Base-by-base conservation (phyloP, 495 filamentous ascomycete genomes). In the Trichodelitschia bisporula region DNA sequence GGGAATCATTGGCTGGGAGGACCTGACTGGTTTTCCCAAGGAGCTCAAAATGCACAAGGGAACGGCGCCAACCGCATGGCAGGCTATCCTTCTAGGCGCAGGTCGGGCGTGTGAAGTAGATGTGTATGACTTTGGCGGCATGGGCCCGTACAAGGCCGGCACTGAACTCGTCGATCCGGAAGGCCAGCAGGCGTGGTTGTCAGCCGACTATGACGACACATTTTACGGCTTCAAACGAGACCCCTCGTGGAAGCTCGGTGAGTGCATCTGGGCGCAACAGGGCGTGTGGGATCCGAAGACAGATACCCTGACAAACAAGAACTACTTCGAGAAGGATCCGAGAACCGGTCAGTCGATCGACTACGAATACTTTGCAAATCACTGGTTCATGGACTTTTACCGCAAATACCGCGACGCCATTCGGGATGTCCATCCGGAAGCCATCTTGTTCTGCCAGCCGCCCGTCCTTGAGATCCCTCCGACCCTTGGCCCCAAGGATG, bases 251-350 rank as follows among this genome's bases (percentile, higher is more conserved):
- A 86, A 72, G 41, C 51, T 97, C 6, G 89, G 84, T 11, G 69
- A 89, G 49, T 93, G 86, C 45, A 38, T 95, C 18, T 97, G 86
- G 86, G 86, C 89, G 9, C 86, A 95, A 39, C 82, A 95, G 51
- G 83, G 80, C 3, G 68, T 95, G 0, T 97, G 86, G 86, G 82
- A 95, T 44, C 74, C 76, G 4, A 57, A 59, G 0, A 71, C 59
- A 4, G 79, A 92, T 45, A 65, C 62, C 10, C 54, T 97, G 2
- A 49, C 89, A 18, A 66, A 63, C 36, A 86, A 82, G 44, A 72
- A 89, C 42, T 95, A 95, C 49, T 97, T 97, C 41, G 59, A 66
- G 4, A 77, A 72, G 38, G 61, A 72, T 27, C 77, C 80, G 0
- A 47, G 45, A 11, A 77, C 65, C 1, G 76, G 74, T 1, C 59